phyloP scores from a whole-genome alignment of 164 flowering plant genomes.

The Liquidambar formosana region DNA sequence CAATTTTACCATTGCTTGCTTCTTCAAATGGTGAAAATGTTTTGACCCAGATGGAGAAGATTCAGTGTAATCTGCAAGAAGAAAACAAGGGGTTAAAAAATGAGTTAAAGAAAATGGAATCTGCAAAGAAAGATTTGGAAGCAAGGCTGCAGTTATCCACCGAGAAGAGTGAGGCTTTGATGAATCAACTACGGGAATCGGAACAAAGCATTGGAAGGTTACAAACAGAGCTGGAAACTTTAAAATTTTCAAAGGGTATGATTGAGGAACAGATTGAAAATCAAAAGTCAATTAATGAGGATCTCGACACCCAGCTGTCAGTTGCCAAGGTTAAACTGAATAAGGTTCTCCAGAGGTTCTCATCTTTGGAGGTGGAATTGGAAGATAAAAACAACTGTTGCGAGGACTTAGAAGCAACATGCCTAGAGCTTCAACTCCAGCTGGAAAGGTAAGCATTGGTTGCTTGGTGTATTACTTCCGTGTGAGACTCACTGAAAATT shows the following conservation, averaged over 20 bases:
- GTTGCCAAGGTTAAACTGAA: slow-evolving; percentile 57
- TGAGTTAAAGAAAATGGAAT: slow-evolving; percentile 36
- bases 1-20: slow-evolving; percentile 11
- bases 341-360: slow-evolving; percentile 57
- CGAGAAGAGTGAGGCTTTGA: slow-evolving; percentile 31
- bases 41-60: slow-evolving; percentile 22
- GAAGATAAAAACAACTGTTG: slow-evolving; percentile 69
- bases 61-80: slow-evolving; percentile 31
- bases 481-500: not conserved
- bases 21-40: slow-evolving; percentile 19
- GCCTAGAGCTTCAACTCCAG: slow-evolving; percentile 88
- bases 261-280: slow-evolving; percentile 68
- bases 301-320: slow-evolving; percentile 73
- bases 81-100: slow-evolving; percentile 43
- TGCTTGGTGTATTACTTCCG: not conserved
- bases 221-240: slow-evolving; percentile 37
- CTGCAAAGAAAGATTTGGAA: slow-evolving; percentile 44
- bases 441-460: slow-evolving; percentile 60
- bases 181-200: slow-evolving; percentile 47
- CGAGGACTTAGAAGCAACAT: slow-evolving; percentile 73
- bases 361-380: slow-evolving; percentile 71
- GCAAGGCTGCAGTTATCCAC: slow-evolving; percentile 37
- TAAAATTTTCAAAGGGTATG: slow-evolving; percentile 45
- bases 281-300: slow-evolving; percentile 65
- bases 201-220: slow-evolving; percentile 38